phyloP scores from a whole-genome alignment of 163 green algal genomes.

The Botryococcus braunii region DNA sequence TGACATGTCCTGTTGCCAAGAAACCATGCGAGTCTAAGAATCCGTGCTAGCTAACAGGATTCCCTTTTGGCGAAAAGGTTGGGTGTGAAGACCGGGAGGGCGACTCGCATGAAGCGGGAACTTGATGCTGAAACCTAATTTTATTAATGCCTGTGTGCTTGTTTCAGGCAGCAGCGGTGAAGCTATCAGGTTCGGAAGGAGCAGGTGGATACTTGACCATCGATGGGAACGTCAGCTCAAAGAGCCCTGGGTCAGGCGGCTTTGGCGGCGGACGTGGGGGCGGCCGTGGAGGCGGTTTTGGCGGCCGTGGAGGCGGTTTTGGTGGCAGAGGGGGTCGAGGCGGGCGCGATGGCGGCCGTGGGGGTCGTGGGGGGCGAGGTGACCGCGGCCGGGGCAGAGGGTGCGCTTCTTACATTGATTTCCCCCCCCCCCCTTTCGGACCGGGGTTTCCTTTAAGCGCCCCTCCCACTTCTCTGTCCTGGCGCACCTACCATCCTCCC shows the following conservation, averaged over 20 bases:
- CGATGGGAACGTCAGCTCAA: slow-evolving; percentile 49
- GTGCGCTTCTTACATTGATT: neutral
- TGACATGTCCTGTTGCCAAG: neutral
- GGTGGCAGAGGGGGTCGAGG: slow-evolving; percentile 29
- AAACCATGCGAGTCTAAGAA: neutral
- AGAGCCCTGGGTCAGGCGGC: slow-evolving; percentile 29
- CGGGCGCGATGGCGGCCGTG: slow-evolving; percentile 32
- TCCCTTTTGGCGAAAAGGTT: too few relatives aligned
- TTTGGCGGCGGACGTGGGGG: slow-evolving; percentile 33
- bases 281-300: slow-evolving; percentile 19
- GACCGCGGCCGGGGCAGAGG: slow-evolving; percentile 14
- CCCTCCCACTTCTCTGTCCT: neutral
- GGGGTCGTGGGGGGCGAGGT: slow-evolving; percentile 20
- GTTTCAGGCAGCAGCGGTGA: slow-evolving; percentile 20
- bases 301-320: slow-evolving; percentile 38
- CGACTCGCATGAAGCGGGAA: too few relatives aligned
- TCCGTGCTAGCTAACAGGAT: neutral
- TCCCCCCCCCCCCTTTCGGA: too few relatives aligned
- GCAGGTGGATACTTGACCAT: slow-evolving; percentile 77
- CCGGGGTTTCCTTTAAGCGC: neutral
- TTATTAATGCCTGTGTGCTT: neutral
- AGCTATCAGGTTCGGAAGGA: slow-evolving; percentile 68
- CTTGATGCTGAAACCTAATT: too few relatives aligned
- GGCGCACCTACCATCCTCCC: neutral
- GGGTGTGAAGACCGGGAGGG: too few relatives aligned